Conservation (phyloP, 441 rosid species). For the Eruca vesicaria region DNA sequence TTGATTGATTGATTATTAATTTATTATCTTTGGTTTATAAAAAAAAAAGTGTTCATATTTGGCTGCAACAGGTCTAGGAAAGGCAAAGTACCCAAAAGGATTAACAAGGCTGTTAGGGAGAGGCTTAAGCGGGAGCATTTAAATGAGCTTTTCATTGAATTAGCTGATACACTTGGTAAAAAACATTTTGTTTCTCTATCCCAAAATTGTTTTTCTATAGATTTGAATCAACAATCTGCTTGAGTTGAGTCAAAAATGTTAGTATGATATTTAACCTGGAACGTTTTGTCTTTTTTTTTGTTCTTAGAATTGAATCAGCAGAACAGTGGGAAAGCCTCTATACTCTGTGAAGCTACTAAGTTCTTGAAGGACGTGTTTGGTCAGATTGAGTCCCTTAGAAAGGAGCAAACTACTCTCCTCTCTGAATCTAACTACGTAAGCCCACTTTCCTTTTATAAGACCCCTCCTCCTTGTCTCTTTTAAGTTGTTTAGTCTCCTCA, state of each 20-base stretch:
- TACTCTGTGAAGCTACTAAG: conserved; percentile 66
- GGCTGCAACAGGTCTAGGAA: conserved; percentile 57
- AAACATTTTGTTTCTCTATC: conserved; percentile 15
- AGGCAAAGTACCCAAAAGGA: conserved; percentile 70
- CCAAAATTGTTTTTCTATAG: background rate
- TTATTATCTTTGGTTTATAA: background rate
- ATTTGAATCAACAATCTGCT: background rate
- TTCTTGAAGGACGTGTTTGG: conserved; percentile 64
- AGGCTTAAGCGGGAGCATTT: conserved; percentile 92
- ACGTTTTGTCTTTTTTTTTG: conserved; percentile 2
- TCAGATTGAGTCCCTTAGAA: conserved; percentile 67
- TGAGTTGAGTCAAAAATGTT: too few relatives aligned
- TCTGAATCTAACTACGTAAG: conserved; percentile 82
- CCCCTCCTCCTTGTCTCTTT: background rate
- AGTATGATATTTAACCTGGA: background rate
- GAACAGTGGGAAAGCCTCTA: conserved; percentile 82
- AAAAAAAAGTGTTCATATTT: background rate
- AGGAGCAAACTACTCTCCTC: conserved; percentile 62
- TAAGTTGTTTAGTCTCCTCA: background rate
- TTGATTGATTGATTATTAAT: background rate
- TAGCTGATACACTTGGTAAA: conserved; percentile 77
- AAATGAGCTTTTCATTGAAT: conserved; percentile 82
- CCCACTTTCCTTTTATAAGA: background rate
- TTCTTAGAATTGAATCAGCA: conserved; percentile 57
- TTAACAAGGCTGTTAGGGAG: conserved; percentile 90